Evolutionary conservation across 495 filamentous ascomycete species (phyloP).

Genomic region (Trypethelium eluteriae): DNA sequence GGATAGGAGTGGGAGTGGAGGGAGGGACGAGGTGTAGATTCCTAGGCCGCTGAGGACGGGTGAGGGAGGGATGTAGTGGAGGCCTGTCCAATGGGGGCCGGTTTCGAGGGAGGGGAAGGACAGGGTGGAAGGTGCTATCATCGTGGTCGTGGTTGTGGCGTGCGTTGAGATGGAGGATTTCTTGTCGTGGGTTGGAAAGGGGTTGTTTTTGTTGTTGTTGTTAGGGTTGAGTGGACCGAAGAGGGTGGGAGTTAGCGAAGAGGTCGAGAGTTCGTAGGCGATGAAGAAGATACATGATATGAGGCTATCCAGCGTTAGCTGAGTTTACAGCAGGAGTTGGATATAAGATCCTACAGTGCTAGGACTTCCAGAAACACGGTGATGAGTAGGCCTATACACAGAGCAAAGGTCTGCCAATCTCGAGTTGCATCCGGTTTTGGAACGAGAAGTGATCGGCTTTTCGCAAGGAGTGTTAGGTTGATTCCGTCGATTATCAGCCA

Average conservation of each 20-base stretch:
- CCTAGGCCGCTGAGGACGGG: background rate
- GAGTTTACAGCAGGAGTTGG: background rate
- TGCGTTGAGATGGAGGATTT: slow-evolving; percentile 1
- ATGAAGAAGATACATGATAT: slow-evolving; percentile 1
- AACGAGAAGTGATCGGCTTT: background rate
- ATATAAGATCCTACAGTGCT: background rate
- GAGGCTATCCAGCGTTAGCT: background rate
- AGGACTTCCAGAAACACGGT: background rate
- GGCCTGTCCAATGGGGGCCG: background rate
- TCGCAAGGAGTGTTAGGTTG: background rate
- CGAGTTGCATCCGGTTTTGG: background rate
- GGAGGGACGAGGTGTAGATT: background rate
- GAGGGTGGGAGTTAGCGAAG: background rate
- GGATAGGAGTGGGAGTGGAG: background rate
- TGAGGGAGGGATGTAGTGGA: background rate
- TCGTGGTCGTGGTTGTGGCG: background rate
- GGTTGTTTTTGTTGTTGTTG: background rate
- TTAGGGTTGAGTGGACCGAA: background rate
- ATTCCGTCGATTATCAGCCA: background rate
- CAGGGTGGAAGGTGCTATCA: background rate
- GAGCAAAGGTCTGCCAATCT: background rate
- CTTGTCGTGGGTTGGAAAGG: background rate
- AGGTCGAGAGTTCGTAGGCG: background rate
- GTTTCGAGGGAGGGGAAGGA: background rate
- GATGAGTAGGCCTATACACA: background rate